These are phyloP conservation scores for Withania somnifera DNA, from an alignment of 305 asterid species.

Conservation along the genomic window DNA sequence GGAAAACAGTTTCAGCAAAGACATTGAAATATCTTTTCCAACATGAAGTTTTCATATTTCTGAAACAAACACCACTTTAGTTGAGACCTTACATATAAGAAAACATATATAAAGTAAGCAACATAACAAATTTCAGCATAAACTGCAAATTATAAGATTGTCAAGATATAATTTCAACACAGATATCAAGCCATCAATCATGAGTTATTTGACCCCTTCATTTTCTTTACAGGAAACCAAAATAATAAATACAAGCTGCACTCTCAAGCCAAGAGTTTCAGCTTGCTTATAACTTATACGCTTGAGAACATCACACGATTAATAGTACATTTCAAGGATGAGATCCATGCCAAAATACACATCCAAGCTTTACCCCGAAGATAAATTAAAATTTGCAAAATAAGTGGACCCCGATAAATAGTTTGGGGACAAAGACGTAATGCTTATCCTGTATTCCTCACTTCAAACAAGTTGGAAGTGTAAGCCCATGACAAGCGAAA, in stretches of 20 bases:
- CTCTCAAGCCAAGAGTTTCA: not conserved
- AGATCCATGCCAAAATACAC: not conserved
- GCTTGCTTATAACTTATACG: not conserved
- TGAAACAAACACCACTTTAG: not conserved
- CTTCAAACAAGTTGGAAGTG: slow-evolving; percentile 80
- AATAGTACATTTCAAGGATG: not conserved
- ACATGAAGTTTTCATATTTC: not conserved
- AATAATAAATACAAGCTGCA: not conserved
- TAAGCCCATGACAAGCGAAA: slow-evolving; percentile 81
- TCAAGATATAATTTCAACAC: not conserved
- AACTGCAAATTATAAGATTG: not conserved
- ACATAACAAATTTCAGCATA: not conserved
- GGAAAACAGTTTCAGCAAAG: not conserved
- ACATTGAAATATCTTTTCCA: not conserved
- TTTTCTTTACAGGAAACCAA: not conserved
- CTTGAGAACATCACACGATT: not conserved
- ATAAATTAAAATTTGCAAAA: slow-evolving; percentile 12
- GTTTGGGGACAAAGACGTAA: slow-evolving; percentile 9
- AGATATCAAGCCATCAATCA: not conserved
- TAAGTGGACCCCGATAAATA: slow-evolving; percentile 4
- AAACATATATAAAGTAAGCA: not conserved
- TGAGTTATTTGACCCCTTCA: not conserved
- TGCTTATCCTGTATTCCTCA: slow-evolving; percentile 19
- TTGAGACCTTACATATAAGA: not conserved
- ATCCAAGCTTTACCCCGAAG: not conserved